Evolutionary conservation across 257 asterid species (phyloP).

Genomic region (Echites panduratus): DNA sequence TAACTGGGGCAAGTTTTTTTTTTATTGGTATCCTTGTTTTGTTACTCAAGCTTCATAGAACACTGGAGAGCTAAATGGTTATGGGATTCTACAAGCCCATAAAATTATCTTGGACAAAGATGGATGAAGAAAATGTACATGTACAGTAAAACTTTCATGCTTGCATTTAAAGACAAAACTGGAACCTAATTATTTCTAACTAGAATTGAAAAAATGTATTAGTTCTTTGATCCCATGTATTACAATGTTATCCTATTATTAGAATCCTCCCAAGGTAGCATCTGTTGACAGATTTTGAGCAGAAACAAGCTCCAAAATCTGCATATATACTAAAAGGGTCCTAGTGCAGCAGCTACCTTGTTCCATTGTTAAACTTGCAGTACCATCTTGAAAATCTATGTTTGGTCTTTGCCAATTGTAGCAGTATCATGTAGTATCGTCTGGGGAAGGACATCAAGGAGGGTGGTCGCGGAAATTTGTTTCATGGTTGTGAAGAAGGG

Average conservation of each 20-base stretch:
- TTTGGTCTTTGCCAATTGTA: not conserved
- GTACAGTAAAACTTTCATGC: not conserved
- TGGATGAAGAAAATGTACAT: not conserved
- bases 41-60: not conserved
- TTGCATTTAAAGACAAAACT: not conserved
- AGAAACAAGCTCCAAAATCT: not conserved
- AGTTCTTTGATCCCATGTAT: not conserved
- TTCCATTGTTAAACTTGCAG: not conserved
- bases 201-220: not conserved
- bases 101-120: not conserved
- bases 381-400: conserved; percentile 5
- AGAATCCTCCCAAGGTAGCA: not conserved
- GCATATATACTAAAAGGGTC: not conserved
- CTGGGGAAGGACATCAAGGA: not conserved
- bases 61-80: not conserved
- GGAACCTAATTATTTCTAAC: not conserved
- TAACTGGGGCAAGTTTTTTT: not conserved
- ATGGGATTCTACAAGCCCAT: not conserved
- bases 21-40: not conserved
- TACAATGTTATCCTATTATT: not conserved
- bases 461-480: not conserved
- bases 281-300: not conserved
- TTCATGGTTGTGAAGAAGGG: not conserved
- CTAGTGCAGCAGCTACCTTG: not conserved
- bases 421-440: not conserved